These are phyloP conservation scores for Talaromyces sp. DNA, from an alignment of 2,329 filamentous ascomycete species.

Conservation along the genomic window DNA sequence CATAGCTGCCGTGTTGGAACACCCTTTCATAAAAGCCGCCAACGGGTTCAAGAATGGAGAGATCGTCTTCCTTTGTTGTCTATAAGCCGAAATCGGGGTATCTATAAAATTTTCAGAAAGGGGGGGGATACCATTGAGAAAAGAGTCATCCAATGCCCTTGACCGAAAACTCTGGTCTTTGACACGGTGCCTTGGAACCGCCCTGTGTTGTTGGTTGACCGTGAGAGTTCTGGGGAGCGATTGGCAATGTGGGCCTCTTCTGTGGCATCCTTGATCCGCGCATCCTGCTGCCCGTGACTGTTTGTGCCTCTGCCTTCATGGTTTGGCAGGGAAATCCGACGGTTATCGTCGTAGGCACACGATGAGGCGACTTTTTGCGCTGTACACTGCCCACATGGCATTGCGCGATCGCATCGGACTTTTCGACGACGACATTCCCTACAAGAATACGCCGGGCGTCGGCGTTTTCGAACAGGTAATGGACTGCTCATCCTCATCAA, in stretches of 20 bases:
- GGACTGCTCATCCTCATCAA: not conserved
- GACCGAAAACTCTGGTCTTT: slow-evolving; percentile 29
- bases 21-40: slow-evolving; percentile 5
- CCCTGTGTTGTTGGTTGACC: not conserved
- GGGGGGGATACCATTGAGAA: slow-evolving; percentile 22
- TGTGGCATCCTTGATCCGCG: not conserved
- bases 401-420: slow-evolving; percentile 31
- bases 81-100: not conserved
- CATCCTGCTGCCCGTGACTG: not conserved
- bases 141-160: slow-evolving; percentile 30
- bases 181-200: slow-evolving; percentile 23
- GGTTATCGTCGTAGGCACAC: slow-evolving; percentile 23
- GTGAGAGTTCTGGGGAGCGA: not conserved
- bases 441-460: slow-evolving; percentile 28
- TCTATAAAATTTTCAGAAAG: not conserved
- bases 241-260: not conserved
- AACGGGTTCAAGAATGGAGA: slow-evolving; percentile 19
- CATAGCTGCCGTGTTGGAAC: slow-evolving; percentile 3
- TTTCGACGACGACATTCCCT: slow-evolving; percentile 34
- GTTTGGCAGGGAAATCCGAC: not conserved
- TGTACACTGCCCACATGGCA: slow-evolving; percentile 28
- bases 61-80: slow-evolving; percentile 19
- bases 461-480: slow-evolving; percentile 21
- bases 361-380: slow-evolving; percentile 17
- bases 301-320: not conserved